Evolutionary conservation across 2,329 filamentous ascomycete species (phyloP), one percentile per base, ranked within the genome.

Genomic region (Lachnellula arida): DNA sequence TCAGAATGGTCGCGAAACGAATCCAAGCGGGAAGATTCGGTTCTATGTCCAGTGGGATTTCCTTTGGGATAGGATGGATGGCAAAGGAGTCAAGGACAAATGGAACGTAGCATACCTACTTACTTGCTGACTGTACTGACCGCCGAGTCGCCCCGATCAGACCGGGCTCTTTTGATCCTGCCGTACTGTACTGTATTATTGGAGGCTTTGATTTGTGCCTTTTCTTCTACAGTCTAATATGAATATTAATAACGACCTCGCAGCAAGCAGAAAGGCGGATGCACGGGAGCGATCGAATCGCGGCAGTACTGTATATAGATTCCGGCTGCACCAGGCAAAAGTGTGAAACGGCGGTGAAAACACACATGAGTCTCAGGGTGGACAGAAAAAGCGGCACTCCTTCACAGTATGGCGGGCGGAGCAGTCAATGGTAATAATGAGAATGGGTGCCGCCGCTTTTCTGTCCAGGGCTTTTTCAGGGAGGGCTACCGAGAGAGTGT

Each of bases 321-420:
- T 28, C 44, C 23, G 23, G n/a, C n/a, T 17, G 22, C 42, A 11
- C 17, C n/a, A 19, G n/a, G 44, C 44, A 47, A 47, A 47, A 47
- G 44, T 7, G 6, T 47, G 44, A 47, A 47, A 47, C 44, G 44
- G 44, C 44, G 44, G 44, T 47, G 44, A 47, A 47, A 47, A 47
- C 22, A 47, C 9, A 28, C 9, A 28, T 7, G 28, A 28, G 28
- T 28, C 28, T 28, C 28, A 28, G 28, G 28, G 28, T 8, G 9
- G 28, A 32, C 28, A 12, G 28, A 32, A 11, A 32, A 32, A 32
- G 28, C 28, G 28, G 28, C 28, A 32, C 28, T 32, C 28, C 28
- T 32, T 32, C 0, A 12, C 3, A 12, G 28, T 11, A 32, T 32
- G 28, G 11, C 9, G 28, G 28, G 28, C 28, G 28, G 9, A 32